Evolutionary conservation across 768 basidiomycete genomes (phyloP), one percentile per base, ranked within the genome.

Genomic region (Mycena olivaceomarginata): DNA sequence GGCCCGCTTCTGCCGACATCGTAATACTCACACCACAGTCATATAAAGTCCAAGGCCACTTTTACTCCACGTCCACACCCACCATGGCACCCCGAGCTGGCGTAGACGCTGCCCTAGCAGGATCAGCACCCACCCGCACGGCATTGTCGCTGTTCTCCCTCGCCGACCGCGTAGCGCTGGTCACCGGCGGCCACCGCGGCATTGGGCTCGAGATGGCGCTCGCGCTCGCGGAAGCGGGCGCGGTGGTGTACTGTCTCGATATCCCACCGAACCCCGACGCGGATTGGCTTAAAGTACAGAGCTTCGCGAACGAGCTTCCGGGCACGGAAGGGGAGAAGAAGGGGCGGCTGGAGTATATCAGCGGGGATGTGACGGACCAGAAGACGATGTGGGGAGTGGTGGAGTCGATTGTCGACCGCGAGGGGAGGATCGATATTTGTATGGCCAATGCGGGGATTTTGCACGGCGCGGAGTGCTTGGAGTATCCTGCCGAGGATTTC

Each of bases 201-300:
- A 90, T 96, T 18, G 96, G 96, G 4, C 91, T 97, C n/a, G 96
- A 97, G 86, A 94, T 94, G 93, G 94, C 94, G 46, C 85, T 96
- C 70, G 91, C 93, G 5, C 85, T 96, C 56, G 90, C 90, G 25
- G 93, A 93, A 82, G 90, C 89, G 12, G 92, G 92, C 51, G 91
- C 90, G 8, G 88, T 91, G 25, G 82, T 88, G 39, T 94, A 94
- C 84, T 94, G 93, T 81, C 84, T 94, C 15, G 94, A 94, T 85
- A 85, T 94, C 20, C 88, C 91, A 0, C 72, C 78, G 25, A 70
- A 85, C 41, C 90, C 93, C 1, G 87, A 87, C 41, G 85, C 85
- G 5, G 91, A 91, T 62, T 95, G 90, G 87, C 68, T 82, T 18
- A 86, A 86, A 57, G 90, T 91, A 10, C 85, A 87, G 70, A 86